Percentiles rank a stretch among this genome's conserved stretches.
Conservation (phyloP, 2,329 filamentous ascomycete species). For the Ophiostoma quercus region DNA sequence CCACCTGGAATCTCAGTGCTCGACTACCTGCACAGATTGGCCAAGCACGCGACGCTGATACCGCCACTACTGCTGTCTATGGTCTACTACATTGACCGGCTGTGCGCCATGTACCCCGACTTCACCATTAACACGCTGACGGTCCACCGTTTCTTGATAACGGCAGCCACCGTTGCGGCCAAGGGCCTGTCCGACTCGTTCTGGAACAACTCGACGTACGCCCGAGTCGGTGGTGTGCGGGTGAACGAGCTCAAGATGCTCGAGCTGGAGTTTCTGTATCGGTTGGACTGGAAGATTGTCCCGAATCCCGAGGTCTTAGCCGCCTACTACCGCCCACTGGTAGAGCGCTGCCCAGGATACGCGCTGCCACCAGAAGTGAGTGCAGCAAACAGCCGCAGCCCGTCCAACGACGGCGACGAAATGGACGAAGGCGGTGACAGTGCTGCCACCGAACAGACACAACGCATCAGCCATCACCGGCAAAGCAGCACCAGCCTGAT, state of each 20-base stretch:
- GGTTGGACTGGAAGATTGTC: slow-evolving; percentile 94
- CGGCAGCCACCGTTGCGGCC: slow-evolving; percentile 87
- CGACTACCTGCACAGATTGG: slow-evolving; percentile 88
- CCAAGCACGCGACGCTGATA: slow-evolving; percentile 87
- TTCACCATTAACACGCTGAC: slow-evolving; percentile 97
- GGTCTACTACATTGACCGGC: slow-evolving; percentile 96
- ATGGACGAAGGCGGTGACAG: slow-evolving; percentile 33
- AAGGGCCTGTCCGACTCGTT: slow-evolving; percentile 96
- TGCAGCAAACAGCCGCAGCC: background rate
- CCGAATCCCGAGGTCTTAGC: slow-evolving; percentile 89
- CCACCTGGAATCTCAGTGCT: slow-evolving; percentile 87
- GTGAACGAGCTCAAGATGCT: slow-evolving; percentile 83
- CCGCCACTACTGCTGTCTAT: slow-evolving; percentile 94
- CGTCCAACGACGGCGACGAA: slow-evolving; percentile 29
- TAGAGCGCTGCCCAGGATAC: slow-evolving; percentile 60
- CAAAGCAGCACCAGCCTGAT: slow-evolving; percentile 26
- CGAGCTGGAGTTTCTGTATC: slow-evolving; percentile 87
- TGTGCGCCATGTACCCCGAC: slow-evolving; percentile 85
- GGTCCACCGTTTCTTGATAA: slow-evolving; percentile 94
- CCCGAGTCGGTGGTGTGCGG: slow-evolving; percentile 86
- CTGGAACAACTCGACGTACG: slow-evolving; percentile 97
- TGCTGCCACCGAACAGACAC: slow-evolving; percentile 33
- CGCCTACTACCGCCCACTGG: slow-evolving; percentile 85
- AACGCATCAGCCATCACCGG: slow-evolving; percentile 18
- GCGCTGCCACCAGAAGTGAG: slow-evolving; percentile 41